Evolutionary conservation across 331 rosid genomes (phyloP).

Genomic region (Cydonia oblonga): DNA sequence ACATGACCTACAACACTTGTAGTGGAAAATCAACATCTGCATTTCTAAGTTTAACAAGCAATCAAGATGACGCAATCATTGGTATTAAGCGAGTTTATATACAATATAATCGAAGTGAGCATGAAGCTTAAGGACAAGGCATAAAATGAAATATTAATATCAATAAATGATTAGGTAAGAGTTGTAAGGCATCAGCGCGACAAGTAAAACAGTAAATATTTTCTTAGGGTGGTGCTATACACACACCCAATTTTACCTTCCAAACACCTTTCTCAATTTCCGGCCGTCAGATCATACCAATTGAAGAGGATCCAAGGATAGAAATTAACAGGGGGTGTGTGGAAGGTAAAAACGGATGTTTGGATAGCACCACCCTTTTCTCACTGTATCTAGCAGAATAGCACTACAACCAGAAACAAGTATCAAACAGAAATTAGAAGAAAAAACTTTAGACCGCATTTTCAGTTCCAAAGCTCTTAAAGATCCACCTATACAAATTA

Average conservation of each 20-base stretch:
- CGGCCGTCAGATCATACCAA: no score
- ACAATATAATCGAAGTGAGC: neutral
- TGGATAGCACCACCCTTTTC: no score
- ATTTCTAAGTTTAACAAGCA: neutral
- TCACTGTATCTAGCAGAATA: neutral
- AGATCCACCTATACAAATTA: neutral
- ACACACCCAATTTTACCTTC: no score
- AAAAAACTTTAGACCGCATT: neutral
- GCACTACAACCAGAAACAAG: neutral
- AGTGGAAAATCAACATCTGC: neutral
- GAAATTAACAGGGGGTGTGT: no score
- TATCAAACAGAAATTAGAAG: neutral
- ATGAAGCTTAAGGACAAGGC: neutral
- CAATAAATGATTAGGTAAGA: neutral
- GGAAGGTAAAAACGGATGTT: no score
- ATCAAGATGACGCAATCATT: neutral
- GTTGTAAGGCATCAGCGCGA: neutral
- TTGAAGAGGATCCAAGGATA: no score
- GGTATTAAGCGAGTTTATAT: neutral
- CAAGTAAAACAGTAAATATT: neutral
- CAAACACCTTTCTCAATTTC: no score
- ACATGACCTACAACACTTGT: neutral
- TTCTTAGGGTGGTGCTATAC: neutral
- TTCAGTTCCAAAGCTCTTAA: neutral
- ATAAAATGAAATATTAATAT: neutral